Conservation (phyloP, 2,329 filamentous ascomycete species). For the Calonectria pseudoturangicola region DNA sequence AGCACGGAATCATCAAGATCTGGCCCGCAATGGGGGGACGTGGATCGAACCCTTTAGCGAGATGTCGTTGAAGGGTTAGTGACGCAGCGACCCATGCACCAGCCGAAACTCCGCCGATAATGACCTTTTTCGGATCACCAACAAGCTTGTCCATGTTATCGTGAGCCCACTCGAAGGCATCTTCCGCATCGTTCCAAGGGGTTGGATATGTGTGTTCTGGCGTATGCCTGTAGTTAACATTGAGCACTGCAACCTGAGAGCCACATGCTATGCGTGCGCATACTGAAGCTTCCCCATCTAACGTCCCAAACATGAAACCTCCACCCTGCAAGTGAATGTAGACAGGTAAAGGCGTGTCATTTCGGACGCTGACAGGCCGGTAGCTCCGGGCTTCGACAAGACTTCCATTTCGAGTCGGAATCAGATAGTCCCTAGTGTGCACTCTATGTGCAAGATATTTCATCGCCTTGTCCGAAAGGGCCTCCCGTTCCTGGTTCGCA, state of each 20-base stretch:
- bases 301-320: slow-evolving; percentile 73
- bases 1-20: slow-evolving; percentile 69
- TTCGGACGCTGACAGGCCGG: slow-evolving; percentile 34
- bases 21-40: slow-evolving; percentile 67
- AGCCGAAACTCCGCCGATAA: slow-evolving; percentile 70
- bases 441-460: slow-evolving; percentile 52
- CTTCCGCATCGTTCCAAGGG: slow-evolving; percentile 71
- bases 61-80: slow-evolving; percentile 63
- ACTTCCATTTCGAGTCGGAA: slow-evolving; percentile 46
- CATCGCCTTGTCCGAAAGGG: slow-evolving; percentile 33
- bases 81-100: slow-evolving; percentile 66
- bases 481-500: slow-evolving; percentile 45
- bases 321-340: slow-evolving; percentile 74
- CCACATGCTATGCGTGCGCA: slow-evolving; percentile 69
- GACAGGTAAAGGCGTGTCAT: slow-evolving; percentile 66
- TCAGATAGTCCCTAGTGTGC: slow-evolving; percentile 56
- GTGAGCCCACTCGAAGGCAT: slow-evolving; percentile 73
- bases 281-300: slow-evolving; percentile 71
- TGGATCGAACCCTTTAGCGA: slow-evolving; percentile 43
- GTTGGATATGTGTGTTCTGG: slow-evolving; percentile 72
- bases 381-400: slow-evolving; percentile 49
- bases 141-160: slow-evolving; percentile 42
- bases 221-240: slow-evolving; percentile 76
- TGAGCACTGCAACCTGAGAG: slow-evolving; percentile 67
- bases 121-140: slow-evolving; percentile 52